Conservation (phyloP, 495 filamentous ascomycete genomes). For the Tetracladium marchalianum region DNA sequence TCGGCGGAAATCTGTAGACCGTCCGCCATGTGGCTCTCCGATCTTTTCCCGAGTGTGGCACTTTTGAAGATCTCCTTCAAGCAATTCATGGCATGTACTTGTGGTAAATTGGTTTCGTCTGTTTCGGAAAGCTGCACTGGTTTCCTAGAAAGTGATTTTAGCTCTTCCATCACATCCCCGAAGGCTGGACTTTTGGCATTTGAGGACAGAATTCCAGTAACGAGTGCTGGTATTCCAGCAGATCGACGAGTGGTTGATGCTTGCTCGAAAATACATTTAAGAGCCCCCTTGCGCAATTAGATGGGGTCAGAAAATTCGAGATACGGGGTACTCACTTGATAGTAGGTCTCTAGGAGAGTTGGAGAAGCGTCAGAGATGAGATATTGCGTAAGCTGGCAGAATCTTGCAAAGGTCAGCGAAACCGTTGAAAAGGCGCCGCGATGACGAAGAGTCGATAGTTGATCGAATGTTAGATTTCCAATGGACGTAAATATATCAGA, state of each 20-base stretch:
- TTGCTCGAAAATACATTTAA: conserved; percentile 55
- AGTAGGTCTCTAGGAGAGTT: conserved; percentile 48
- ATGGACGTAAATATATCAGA: conserved; percentile 40
- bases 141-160: conserved; percentile 44
- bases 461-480: conserved; percentile 63
- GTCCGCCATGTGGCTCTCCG: conserved; percentile 61
- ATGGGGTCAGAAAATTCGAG: conserved; percentile 8
- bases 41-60: conserved; percentile 51
- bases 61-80: conserved; percentile 80
- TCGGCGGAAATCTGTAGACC: conserved; percentile 63
- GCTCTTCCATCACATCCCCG: conserved; percentile 35
- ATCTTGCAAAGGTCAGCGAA: conserved; percentile 72
- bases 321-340: conserved; percentile 42
- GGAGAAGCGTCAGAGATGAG: conserved; percentile 21
- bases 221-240: conserved; percentile 79
- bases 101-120: conserved; percentile 59
- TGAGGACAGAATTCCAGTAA: conserved; percentile 64
- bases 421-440: conserved; percentile 92
- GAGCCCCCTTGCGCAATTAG: conserved; percentile 36
- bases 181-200: conserved; percentile 38
- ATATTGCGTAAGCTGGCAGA: conserved; percentile 49
- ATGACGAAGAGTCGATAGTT: conserved; percentile 76
- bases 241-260: conserved; percentile 82
- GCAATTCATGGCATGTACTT: conserved; percentile 91
- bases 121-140: conserved; percentile 38